Evolutionary conservation across 2,329 filamentous ascomycete species (phyloP).

Genomic region (Aspergillus sp.): DNA sequence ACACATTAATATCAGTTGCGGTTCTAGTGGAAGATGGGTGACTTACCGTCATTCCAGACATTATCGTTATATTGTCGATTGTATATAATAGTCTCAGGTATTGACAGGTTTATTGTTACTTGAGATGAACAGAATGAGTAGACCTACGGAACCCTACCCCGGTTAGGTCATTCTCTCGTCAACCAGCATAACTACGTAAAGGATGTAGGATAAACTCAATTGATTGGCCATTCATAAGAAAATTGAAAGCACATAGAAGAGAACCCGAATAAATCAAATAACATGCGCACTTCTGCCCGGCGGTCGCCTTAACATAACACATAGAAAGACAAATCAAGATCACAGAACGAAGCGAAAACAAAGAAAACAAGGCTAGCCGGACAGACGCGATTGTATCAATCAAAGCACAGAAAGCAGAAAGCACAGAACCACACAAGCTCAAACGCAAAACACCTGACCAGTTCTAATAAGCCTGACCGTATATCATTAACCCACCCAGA

Average conservation of each 20-base stretch:
- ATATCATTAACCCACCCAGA: not conserved
- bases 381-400: constrained; percentile 45
- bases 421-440: no score
- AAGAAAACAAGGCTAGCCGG: constrained; percentile 23
- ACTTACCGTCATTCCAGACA: constrained; percentile 12
- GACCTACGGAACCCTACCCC: not conserved
- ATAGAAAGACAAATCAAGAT: constrained; percentile 7
- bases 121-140: not conserved
- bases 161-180: not conserved
- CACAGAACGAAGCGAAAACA: constrained; percentile 9
- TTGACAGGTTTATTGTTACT: not conserved
- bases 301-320: constrained; percentile 24
- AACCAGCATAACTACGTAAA: not conserved
- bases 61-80: constrained; percentile 1
- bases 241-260: not conserved
- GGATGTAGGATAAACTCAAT: not conserved
- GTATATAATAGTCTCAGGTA: not conserved
- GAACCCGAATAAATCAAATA: constrained; percentile 14
- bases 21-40: no score
- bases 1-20: not conserved
- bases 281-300: constrained; percentile 43
- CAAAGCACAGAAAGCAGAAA: constrained; percentile 20
- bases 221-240: not conserved
- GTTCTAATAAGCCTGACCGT: not conserved
- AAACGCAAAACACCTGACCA: no score